Evolutionary conservation across 768 basidiomycete species (phyloP), one percentile per base, ranked within the genome.

Genomic region (Pholiota microspora): DNA sequence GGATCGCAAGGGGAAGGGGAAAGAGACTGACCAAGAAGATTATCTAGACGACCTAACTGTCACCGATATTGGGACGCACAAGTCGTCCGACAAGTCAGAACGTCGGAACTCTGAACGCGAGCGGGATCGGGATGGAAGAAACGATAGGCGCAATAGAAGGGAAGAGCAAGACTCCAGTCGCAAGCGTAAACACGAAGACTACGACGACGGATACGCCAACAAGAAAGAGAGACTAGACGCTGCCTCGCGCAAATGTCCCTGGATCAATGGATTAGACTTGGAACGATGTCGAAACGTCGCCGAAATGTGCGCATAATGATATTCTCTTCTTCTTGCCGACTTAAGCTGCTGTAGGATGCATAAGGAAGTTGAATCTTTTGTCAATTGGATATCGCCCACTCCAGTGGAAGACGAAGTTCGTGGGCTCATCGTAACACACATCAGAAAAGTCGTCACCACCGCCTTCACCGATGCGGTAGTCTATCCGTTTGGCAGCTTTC

Each of bases 401-500:
- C 81, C 81, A 2, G 76, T 80, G 13, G 97, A 99, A 65, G 89
- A 96, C 67, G 92, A 94, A 66, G 75, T 93, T 29, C 85, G 96
- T 45, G 76, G 85, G 15, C 79, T 89, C 31, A 76, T 89, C 7
- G 84, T 98, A 16, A 67, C 78, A 18, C 76, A 85, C 31, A 89
- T 98, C 53, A 78, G 85, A 0, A 75, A 77, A 15, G 84, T 85
- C 1, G 78, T 98, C 45, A 72, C 72, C 5, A 62, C 70, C n/a
- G 67, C 74, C 8, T 97, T 92, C 73, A 81, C 85, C 0, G 92
- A 95, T 62, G 93, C 94, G 7, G 72, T 78, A 29, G 86, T 98
- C 2, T 72, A 81, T 54, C 89, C 94, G 1, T 99, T 98, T 68
- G 97, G 97, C 18, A 93, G 89, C 65, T 96, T 86, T 68, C 86